Evolutionary conservation across 2,329 filamentous ascomycete genomes (phyloP).

Genomic region (Colletotrichum sansevieriae): DNA sequence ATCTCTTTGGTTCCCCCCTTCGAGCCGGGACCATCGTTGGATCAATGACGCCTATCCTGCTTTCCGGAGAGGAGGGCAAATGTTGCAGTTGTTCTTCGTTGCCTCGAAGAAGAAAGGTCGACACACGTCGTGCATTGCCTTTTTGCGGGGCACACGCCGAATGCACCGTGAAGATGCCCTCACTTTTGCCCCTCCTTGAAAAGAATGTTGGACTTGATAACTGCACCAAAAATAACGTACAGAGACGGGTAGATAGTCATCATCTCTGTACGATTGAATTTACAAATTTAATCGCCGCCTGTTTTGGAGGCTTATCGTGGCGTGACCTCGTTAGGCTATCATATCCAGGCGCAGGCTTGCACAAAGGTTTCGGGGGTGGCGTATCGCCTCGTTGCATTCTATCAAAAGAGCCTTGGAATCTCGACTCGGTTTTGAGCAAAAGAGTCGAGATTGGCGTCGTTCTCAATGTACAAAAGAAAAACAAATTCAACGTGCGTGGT

Average conservation of each 20-base stretch:
- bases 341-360: slow-evolving; percentile 6
- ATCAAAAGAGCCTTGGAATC: background rate
- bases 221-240: slow-evolving; percentile 7
- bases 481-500: too few relatives aligned
- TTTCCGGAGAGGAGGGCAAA: background rate
- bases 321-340: background rate
- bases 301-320: slow-evolving; percentile 31
- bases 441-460: too few relatives aligned
- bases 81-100: slow-evolving; percentile 20
- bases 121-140: slow-evolving; percentile 28
- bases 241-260: background rate
- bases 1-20: background rate
- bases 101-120: slow-evolving; percentile 32
- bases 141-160: slow-evolving; percentile 2
- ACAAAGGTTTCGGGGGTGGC: background rate
- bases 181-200: background rate
- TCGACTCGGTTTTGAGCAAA: accelerated
- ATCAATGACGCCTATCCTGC: background rate
- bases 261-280: background rate
- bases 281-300: background rate
- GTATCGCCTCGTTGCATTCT: background rate
- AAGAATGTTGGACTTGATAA: background rate
- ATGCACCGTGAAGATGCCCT: slow-evolving; percentile 4
- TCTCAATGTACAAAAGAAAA: too few relatives aligned
- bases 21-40: slow-evolving; percentile 14